These are phyloP conservation scores for Leccinum longicurvipes DNA, from an alignment of 768 basidiomycete genomes.

Conservation along the genomic window DNA sequence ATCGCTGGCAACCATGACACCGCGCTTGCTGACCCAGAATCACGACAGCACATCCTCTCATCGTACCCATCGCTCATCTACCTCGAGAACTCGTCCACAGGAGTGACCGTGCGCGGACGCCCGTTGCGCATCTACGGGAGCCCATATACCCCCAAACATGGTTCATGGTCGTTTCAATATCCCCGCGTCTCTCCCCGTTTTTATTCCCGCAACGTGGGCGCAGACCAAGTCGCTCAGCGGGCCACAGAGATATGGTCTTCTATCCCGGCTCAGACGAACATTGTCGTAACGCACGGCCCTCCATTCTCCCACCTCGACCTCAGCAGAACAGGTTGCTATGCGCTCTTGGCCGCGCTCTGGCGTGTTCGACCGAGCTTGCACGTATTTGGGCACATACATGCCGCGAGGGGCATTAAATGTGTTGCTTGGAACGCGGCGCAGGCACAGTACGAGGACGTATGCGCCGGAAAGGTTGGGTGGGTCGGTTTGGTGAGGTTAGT, in stretches of 20 bases:
- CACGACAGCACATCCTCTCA: background rate
- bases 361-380: conserved; percentile 7
- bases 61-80: conserved; percentile 4
- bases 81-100: conserved; percentile 4
- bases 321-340: background rate
- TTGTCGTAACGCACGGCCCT: background rate
- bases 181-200: conserved; percentile 1
- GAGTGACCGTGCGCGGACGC: conserved; percentile 4
- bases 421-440: conserved; percentile 4
- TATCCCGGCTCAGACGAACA: background rate
- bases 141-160: conserved; percentile 8
- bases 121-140: conserved; percentile 8
- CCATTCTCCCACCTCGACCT: background rate
- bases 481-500: background rate
- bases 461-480: conserved; percentile 1
- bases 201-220: background rate
- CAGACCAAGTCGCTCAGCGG: background rate
- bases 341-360: conserved; percentile 4
- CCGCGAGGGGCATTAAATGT: background rate
- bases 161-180: conserved; percentile 9
- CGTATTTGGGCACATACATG: conserved; percentile 12
- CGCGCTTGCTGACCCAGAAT: conserved; percentile 1
- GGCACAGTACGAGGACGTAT: conserved; percentile 5
- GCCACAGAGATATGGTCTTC: conserved; percentile 1
- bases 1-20: conserved; percentile 12